Percentiles rank a stretch among this genome's conserved stretches.
Evolutionary conservation across 345 rosid species (phyloP).

Genomic region (Brassica juncea): DNA sequence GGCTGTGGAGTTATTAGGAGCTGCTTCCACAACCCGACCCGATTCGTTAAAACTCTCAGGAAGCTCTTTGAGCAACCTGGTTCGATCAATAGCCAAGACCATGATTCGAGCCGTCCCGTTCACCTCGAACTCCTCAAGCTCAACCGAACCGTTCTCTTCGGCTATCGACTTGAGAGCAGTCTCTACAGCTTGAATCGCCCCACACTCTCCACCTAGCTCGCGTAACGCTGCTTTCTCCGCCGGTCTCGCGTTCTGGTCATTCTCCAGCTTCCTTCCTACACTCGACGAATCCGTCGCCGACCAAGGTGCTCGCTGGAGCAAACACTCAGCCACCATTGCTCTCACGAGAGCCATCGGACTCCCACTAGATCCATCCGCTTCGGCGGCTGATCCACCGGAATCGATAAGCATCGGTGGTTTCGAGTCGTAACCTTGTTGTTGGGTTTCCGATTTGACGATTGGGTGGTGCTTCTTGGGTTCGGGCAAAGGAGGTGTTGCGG

Average conservation of each 20-base stretch:
- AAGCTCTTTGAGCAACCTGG: conserved; percentile 68
- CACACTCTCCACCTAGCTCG: conserved; percentile 84
- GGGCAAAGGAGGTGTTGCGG: conserved; percentile 71
- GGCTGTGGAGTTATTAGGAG: conserved; percentile 12
- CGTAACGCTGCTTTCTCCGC: conserved; percentile 79
- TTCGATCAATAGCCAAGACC: conserved; percentile 78
- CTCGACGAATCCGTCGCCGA: conserved; percentile 75
- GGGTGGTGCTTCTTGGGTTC: conserved; percentile 45
- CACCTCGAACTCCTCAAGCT: conserved; percentile 80
- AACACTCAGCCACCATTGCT: conserved; percentile 86
- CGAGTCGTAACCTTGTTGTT: conserved; percentile 23
- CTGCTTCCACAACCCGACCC: conserved; percentile 29
- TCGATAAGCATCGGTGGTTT: conserved; percentile 29
- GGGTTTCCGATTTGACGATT: conserved; percentile 15
- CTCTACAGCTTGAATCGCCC: conserved; percentile 77
- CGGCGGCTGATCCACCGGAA: conserved; percentile 12
- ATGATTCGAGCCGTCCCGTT: conserved; percentile 81
- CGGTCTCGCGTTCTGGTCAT: conserved; percentile 60
- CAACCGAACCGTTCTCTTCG: conserved; percentile 80
- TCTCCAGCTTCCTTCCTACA: conserved; percentile 86
- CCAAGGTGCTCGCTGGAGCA: conserved; percentile 81
- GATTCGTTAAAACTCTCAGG: conserved; percentile 57
- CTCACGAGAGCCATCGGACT: conserved; percentile 68
- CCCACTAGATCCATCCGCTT: conserved; percentile 48
- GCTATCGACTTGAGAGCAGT: conserved; percentile 80